phyloP scores from a whole-genome alignment of 2,329 filamentous ascomycete species.

The Fonsecaea nubica region DNA sequence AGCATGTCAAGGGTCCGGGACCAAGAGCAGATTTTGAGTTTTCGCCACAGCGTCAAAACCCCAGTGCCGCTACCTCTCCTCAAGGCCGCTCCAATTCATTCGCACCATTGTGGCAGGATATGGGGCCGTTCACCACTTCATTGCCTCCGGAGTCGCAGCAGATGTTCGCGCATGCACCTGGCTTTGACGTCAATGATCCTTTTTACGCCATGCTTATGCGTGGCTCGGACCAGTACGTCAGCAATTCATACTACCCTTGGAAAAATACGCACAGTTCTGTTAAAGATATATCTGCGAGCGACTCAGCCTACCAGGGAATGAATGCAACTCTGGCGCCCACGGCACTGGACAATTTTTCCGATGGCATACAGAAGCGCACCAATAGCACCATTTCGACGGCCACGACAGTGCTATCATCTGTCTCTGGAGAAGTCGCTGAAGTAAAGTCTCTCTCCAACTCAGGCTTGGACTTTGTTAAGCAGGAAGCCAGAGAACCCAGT shows the following conservation, averaged over 20 bases:
- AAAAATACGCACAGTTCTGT: constrained; percentile 46
- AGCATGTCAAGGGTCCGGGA: constrained; percentile 24
- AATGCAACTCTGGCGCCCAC: constrained; percentile 50
- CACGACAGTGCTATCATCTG: constrained; percentile 4
- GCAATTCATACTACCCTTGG: constrained; percentile 55
- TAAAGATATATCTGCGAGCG: constrained; percentile 41
- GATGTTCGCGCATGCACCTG: constrained; percentile 53
- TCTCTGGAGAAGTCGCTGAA: constrained; percentile 10
- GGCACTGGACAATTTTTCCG: constrained; percentile 42
- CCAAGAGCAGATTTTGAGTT: constrained; percentile 36
- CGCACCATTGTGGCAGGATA: constrained; percentile 39
- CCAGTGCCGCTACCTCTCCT: constrained; percentile 40
- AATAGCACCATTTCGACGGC: constrained; percentile 6
- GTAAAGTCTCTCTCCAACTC: constrained; percentile 16
- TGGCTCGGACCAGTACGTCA: constrained; percentile 48
- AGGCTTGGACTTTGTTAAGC: constrained; percentile 36
- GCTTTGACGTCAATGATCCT: constrained; percentile 54
- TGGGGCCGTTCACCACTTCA: constrained; percentile 56
- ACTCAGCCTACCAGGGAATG: constrained; percentile 47
- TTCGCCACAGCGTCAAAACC: constrained; percentile 34
- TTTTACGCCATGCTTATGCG: constrained; percentile 56
- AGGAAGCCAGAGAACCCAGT: constrained; percentile 30
- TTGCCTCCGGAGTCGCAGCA: constrained; percentile 62
- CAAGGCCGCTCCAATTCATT: constrained; percentile 14
- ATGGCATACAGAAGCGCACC: neutral